Conservation (phyloP, 768 basidiomycete genomes). For the Tricholomella constricta region DNA sequence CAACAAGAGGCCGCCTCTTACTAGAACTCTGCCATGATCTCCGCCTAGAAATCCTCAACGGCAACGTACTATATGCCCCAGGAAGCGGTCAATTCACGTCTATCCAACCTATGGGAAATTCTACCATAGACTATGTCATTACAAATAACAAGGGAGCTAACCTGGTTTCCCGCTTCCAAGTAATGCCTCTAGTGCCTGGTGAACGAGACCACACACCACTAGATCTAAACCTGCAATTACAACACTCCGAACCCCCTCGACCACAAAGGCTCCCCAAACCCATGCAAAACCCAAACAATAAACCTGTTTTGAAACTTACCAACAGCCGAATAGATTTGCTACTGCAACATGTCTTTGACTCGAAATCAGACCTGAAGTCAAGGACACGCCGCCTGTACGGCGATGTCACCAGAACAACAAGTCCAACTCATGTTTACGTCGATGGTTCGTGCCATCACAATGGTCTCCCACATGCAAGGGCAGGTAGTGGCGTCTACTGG, state of each 20-base stretch:
- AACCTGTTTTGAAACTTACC: not conserved
- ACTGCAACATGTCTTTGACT: not conserved
- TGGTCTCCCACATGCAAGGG: not conserved
- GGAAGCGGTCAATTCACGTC: not conserved
- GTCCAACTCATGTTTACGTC: not conserved
- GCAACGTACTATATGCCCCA: not conserved
- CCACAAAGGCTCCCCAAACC: not conserved
- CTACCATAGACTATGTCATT: conserved; percentile 4
- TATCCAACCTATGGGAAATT: not conserved
- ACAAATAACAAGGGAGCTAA: not conserved
- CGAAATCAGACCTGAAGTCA: not conserved
- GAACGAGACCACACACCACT: not conserved
- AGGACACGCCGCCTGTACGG: not conserved
- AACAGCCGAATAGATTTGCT: not conserved
- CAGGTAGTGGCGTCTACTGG: conserved; percentile 8
- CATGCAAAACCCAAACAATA: not conserved
- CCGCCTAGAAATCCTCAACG: not conserved
- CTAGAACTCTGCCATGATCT: not conserved
- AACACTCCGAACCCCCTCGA: not conserved
- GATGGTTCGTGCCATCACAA: conserved; percentile 7
- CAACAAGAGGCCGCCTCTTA: not conserved
- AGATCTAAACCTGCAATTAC: not conserved
- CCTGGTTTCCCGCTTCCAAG: not conserved
- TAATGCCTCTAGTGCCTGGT: not conserved
- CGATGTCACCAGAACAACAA: not conserved